phyloP scores from a whole-genome alignment of 2,329 filamentous ascomycete species.

The Xylariaceae sp. region DNA sequence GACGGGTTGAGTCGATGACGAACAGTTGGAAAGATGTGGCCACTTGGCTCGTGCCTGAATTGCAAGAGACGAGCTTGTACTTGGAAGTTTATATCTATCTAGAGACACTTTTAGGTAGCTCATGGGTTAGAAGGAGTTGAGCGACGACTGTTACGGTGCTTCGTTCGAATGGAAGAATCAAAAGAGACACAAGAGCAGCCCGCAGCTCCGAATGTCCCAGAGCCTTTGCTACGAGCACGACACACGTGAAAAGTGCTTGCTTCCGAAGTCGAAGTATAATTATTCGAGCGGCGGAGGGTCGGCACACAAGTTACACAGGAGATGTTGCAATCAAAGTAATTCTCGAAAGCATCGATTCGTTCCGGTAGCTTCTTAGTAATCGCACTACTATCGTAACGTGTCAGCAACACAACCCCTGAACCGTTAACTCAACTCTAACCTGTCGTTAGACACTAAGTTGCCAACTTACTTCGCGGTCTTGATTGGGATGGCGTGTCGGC shows the following conservation, averaged over 20 bases:
- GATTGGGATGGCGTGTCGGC: too few species aligned
- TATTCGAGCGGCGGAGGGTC: too few species aligned
- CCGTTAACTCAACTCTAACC: too few species aligned
- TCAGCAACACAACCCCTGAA: too few species aligned
- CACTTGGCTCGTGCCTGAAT: conserved; percentile 61
- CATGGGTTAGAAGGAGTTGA: conserved; percentile 33
- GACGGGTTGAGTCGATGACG: conserved; percentile 60
- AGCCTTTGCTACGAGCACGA: background rate
- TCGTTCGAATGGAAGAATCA: background rate
- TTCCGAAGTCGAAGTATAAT: background rate
- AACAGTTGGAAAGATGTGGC: conserved; percentile 66
- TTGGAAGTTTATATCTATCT: conserved; percentile 46
- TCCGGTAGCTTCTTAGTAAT: too few species aligned
- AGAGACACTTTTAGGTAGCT: conserved; percentile 45
- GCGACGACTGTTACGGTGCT: conserved; percentile 9
- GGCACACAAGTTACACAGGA: too few species aligned
- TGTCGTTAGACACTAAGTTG: too few species aligned
- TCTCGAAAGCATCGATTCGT: too few species aligned
- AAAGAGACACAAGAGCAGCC: background rate
- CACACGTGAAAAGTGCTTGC: background rate
- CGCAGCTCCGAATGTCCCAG: too few species aligned
- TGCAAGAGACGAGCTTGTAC: conserved; percentile 56
- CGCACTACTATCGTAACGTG: too few species aligned
- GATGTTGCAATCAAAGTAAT: too few species aligned
- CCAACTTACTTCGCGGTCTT: too few species aligned